Base-by-base conservation (phyloP, 352 stramenopile species). In the Pythium sp. region DNA sequence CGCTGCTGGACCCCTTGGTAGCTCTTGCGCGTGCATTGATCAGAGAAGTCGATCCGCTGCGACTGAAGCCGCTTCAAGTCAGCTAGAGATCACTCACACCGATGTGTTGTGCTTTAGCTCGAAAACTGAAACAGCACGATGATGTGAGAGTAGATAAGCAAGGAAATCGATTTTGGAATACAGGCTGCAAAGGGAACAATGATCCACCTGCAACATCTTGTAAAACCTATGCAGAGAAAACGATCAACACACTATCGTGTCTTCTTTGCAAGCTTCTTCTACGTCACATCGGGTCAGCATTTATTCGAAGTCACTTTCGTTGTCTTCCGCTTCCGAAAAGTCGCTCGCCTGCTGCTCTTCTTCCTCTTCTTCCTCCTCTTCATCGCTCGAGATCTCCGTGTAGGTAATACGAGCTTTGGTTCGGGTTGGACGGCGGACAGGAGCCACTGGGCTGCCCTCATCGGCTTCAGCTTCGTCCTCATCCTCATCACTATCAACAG, bases 251-350 rank as follows among this genome's bases (percentile, higher is more conserved):
- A 12, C 11, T 11, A 1, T 60, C 30, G 32, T 47, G 20, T 15
- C 20, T 11, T 47, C 20, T n/a, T n/a, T 15, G 5, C 26, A 18
- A 14, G 6, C 4, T 11, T 20, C 56, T 32, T 36, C 53, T 22
- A 11, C 53, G 14, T n/a, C 53, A n/a, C 43, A 49, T 49, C 43
- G 18, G 43, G 5, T 28, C 9, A n/a, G 5, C 51, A 34, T 11
- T 24, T 47, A 79, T 28, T 84, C 75, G 62, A 82, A 90, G 59
- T 92, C 86, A 59, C 80, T 90, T 60, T 87, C 82, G 9, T 87
- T 79, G 38, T 76, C 80, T n/a, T 78, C 76, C 12, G 72, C 74
- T 49, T 82, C 74, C 18, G 73, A 79, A 47, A 88, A 73, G 12
- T 84, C 82, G 54, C 82, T 89, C 32, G 67, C 80, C 4, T 90